phyloP scores from a whole-genome alignment of 768 basidiomycete species.

The Dendrothele bispora region DNA sequence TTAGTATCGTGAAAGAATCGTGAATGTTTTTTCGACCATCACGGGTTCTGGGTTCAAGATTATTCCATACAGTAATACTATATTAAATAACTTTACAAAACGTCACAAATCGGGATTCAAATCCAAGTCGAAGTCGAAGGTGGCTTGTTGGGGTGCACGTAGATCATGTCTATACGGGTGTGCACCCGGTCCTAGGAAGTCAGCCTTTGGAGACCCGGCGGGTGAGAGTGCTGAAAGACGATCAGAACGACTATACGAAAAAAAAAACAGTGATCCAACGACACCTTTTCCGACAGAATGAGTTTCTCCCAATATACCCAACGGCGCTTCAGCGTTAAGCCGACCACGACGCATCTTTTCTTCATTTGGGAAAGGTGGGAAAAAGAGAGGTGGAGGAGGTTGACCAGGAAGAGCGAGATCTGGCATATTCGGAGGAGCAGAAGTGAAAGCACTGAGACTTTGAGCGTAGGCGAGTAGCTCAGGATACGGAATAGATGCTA shows the following conservation, averaged over 20 bases:
- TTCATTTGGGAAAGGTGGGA: conserved; percentile 89
- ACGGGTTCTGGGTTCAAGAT: too few relatives aligned
- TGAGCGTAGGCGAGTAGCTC: conserved; percentile 84
- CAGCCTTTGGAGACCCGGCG: conserved; percentile 57
- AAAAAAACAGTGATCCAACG: conserved; percentile 26
- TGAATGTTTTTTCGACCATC: too few relatives aligned
- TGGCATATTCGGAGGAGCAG: conserved; percentile 87
- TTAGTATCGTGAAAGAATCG: too few relatives aligned
- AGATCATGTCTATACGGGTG: conserved; percentile 76
- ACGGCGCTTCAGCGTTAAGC: conserved; percentile 77
- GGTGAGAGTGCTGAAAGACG: conserved; percentile 32
- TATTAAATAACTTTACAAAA: too few relatives aligned
- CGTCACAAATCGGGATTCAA: conserved; percentile 80
- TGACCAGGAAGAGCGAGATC: conserved; percentile 70
- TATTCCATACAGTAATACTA: too few relatives aligned
- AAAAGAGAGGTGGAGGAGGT: conserved; percentile 77
- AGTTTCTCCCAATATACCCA: conserved; percentile 77
- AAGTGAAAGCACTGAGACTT: conserved; percentile 82
- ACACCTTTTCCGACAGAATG: conserved; percentile 78
- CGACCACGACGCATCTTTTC: conserved; percentile 86
- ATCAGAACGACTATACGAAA: conserved; percentile 2
- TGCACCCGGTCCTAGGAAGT: conserved; percentile 48
- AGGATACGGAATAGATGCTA: conserved; percentile 80
- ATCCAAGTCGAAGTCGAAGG: conserved; percentile 82
- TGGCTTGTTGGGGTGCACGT: conserved; percentile 55